Evolutionary conservation across 768 basidiomycete species (phyloP), one percentile per base, ranked within the genome.

Genomic region (Boletus coccyginus): DNA sequence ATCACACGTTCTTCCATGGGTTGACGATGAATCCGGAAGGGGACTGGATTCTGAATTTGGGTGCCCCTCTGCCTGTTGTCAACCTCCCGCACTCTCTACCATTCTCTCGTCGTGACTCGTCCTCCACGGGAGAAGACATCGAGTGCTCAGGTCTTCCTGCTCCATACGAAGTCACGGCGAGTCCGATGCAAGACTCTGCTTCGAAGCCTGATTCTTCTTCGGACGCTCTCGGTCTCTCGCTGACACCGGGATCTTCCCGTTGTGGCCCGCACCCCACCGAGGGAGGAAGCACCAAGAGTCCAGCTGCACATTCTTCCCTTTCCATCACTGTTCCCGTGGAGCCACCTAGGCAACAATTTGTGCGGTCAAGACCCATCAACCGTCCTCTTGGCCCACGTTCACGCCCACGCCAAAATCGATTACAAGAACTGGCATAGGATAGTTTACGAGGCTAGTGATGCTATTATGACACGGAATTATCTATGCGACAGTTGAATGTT

Each of bases 1-100:
- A 80, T 10, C 77, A 71, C 59, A 77, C 80, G 41, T 68, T 81
- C 50, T 85, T 84, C 68, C 74, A 77, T 44, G 81, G 80, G 35
- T 59, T 84, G 57, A 69, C 70, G 21, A 21, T 40, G 36, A 29
- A 40, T 35, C 74, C 70, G 11, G 63, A 62, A 19, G 55, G 62
- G n/a, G 57, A 63, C n/a, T 75, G 74, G 74, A 50, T 61, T 13
- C 55, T 75, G 32, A 52, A 61, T 31, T 50, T 66, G 2, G 62
- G 64, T 14, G 24, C 40, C 9, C 51, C 53, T 9, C n/a, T 53
- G 35, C 47, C 51, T 13, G 33, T 27, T 9, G 7, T 8, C 21
- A 12, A 35, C 13, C 51, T 19, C 42, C 13, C 24, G 13, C 49
- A 13, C 7, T n/a, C n/a, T 17, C 27, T 5, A 29, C 9, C 39